A percentile compares a stretch with the other conserved stretches of the same genome.
Evolutionary conservation across 2,329 filamentous ascomycete genomes (phyloP).

Genomic region (Epichloe glyceriae): DNA sequence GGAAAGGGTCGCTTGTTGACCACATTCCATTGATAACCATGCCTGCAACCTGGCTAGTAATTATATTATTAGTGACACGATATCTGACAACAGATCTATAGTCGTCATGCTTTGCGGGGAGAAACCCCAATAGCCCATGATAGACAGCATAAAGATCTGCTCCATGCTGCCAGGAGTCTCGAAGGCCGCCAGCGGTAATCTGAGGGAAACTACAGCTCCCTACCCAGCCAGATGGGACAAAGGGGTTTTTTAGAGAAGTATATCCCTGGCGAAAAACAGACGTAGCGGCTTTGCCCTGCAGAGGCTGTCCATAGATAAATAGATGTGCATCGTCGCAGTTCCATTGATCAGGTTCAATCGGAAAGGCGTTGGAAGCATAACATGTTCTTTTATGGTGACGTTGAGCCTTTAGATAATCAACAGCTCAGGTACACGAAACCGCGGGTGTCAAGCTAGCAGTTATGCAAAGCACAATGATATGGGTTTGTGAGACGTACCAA

Average conservation of each 20-base stretch:
- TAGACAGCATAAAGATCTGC: slow-evolving; percentile 69
- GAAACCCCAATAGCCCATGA: slow-evolving; percentile 51
- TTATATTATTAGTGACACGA: slow-evolving; percentile 69
- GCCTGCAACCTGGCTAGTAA: slow-evolving; percentile 68
- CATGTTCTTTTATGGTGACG: slow-evolving; percentile 77
- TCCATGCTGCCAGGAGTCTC: slow-evolving; percentile 65
- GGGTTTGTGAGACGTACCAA: slow-evolving; percentile 34
- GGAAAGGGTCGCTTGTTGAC: slow-evolving; percentile 26
- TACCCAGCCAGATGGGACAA: slow-evolving; percentile 51
- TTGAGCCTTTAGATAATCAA: slow-evolving; percentile 42
- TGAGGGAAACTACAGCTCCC: slow-evolving; percentile 73
- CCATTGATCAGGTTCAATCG: slow-evolving; percentile 60
- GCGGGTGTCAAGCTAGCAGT: too few species aligned
- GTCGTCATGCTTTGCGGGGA: slow-evolving; percentile 38
- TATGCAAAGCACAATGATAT: too few species aligned
- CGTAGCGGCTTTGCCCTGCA: slow-evolving; percentile 35
- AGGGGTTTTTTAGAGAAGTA: slow-evolving; percentile 51
- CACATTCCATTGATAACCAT: slow-evolving; percentile 66
- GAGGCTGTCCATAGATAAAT: slow-evolving; percentile 53
- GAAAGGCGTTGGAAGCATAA: slow-evolving; percentile 66
- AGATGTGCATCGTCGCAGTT: slow-evolving; percentile 57
- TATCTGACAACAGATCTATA: slow-evolving; percentile 40
- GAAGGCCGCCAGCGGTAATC: slow-evolving; percentile 57
- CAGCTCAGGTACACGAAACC: too few species aligned
- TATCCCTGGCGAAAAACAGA: slow-evolving; percentile 54